phyloP scores from a whole-genome alignment of 2,329 filamentous ascomycete genomes.

The Ophiosphaerella herpotricha region DNA sequence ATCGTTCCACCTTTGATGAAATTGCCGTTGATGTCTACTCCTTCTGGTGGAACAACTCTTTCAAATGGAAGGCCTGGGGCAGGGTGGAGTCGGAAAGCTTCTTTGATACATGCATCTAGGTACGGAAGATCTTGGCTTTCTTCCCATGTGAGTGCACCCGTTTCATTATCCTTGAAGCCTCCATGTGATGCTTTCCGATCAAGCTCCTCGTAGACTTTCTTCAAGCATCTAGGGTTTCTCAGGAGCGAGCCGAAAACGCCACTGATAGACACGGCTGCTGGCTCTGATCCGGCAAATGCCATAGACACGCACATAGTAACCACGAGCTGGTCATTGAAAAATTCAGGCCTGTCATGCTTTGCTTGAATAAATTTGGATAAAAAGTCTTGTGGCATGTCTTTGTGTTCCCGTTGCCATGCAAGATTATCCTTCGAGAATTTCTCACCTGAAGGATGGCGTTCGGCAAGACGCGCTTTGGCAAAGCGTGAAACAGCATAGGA shows the following conservation, averaged over 20 bases:
- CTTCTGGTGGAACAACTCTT: slow-evolving; percentile 14
- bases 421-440: slow-evolving; percentile 4
- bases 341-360: background rate
- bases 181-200: background rate
- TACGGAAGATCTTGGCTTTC: slow-evolving; percentile 8
- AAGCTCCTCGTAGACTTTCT: slow-evolving; percentile 3
- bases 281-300: slow-evolving; percentile 5
- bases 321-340: background rate
- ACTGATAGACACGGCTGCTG: slow-evolving; percentile 2
- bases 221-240: background rate
- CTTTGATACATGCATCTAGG: slow-evolving; percentile 24
- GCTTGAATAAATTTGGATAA: slow-evolving; percentile 4
- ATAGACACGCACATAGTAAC: slow-evolving; percentile 4
- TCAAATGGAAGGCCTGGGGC: slow-evolving; percentile 13
- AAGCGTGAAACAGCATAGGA: slow-evolving; percentile 1
- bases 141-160: background rate
- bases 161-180: background rate
- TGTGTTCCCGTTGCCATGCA: slow-evolving; percentile 1
- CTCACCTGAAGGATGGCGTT: slow-evolving; percentile 4
- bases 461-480: slow-evolving; percentile 1
- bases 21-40: slow-evolving; percentile 6
- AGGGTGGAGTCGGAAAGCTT: slow-evolving; percentile 20
- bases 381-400: slow-evolving; percentile 5
- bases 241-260: slow-evolving; percentile 2
- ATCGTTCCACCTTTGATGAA: slow-evolving; percentile 11